Conservation (phyloP, 1,284 basidiomycete genomes). For the Boletus mariae region DNA sequence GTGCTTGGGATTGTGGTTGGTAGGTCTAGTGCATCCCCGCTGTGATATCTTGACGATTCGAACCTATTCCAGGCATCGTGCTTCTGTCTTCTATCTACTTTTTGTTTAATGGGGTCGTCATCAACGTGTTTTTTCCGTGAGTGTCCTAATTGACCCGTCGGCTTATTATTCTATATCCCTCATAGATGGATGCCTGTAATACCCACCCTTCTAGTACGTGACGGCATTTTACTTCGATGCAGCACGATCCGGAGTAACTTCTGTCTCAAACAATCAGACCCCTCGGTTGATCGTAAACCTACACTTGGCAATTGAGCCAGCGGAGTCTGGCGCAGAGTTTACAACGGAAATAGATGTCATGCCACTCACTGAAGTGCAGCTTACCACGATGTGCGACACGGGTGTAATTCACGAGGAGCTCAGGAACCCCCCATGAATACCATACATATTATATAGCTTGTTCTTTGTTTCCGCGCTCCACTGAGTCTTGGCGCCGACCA, state of each 20-base stretch:
- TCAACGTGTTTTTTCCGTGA: constrained; percentile 22
- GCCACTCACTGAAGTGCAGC: not conserved
- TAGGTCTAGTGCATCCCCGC: constrained; percentile 3
- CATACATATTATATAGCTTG: not conserved
- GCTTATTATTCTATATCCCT: not conserved
- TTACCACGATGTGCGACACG: not conserved
- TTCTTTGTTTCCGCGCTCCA: not conserved
- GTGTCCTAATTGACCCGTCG: not conserved
- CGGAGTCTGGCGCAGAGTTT: constrained; percentile 9
- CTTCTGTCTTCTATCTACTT: constrained; percentile 6
- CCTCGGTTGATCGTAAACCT: constrained; percentile 24
- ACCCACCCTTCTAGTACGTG: constrained; percentile 19
- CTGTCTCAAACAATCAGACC: constrained; percentile 10
- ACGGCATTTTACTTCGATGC: not conserved
- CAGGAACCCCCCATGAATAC: too few relatives aligned
- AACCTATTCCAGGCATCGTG: constrained; percentile 5
- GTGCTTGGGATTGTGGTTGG: constrained; percentile 10
- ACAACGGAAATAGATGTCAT: constrained; percentile 8
- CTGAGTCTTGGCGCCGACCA: not conserved
- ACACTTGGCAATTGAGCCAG: constrained; percentile 14
- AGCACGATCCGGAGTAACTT: not conserved
- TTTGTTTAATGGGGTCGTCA: not conserved
- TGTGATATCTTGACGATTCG: not conserved
- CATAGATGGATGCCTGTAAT: constrained; percentile 16
- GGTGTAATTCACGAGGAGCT: not conserved